Conservation (phyloP, 2,329 filamentous ascomycete species). For the Fusarium scirpi region DNA sequence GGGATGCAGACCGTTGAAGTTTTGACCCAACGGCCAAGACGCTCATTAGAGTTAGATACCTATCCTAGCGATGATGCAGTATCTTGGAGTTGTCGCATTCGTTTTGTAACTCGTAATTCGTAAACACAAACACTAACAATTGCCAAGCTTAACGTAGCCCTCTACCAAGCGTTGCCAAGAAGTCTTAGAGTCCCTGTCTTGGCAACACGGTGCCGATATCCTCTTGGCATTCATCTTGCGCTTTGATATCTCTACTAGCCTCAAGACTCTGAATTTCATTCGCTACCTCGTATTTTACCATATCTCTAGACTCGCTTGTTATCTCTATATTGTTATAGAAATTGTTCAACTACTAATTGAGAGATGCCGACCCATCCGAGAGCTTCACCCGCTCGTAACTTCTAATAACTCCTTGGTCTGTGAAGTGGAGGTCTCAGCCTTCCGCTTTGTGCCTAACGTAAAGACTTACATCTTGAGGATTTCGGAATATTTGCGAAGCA, state of each 20-base stretch:
- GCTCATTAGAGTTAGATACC: neutral
- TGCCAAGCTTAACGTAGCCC: neutral
- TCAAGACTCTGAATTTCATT: neutral
- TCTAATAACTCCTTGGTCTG: neutral
- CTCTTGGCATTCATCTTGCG: neutral
- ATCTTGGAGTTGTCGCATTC: neutral
- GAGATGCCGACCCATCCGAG: neutral
- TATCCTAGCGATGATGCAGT: neutral
- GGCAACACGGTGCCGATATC: neutral
- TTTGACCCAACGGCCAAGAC: conserved; percentile 1
- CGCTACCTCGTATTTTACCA: neutral
- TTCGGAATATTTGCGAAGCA: neutral
- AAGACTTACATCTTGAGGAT: neutral
- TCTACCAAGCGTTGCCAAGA: neutral
- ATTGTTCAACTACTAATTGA: neutral
- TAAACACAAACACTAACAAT: conserved; percentile 4
- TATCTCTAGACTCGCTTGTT: neutral
- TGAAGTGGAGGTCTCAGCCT: neutral
- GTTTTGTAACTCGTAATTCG: neutral
- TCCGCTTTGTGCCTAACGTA: neutral
- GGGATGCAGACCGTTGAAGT: neutral
- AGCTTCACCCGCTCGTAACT: neutral
- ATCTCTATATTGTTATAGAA: neutral
- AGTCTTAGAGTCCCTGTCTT: neutral
- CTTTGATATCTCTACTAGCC: neutral